Evolutionary conservation across 2,329 filamentous ascomycete species (phyloP).

Genomic region (Scopulariopsis brevicaulis): DNA sequence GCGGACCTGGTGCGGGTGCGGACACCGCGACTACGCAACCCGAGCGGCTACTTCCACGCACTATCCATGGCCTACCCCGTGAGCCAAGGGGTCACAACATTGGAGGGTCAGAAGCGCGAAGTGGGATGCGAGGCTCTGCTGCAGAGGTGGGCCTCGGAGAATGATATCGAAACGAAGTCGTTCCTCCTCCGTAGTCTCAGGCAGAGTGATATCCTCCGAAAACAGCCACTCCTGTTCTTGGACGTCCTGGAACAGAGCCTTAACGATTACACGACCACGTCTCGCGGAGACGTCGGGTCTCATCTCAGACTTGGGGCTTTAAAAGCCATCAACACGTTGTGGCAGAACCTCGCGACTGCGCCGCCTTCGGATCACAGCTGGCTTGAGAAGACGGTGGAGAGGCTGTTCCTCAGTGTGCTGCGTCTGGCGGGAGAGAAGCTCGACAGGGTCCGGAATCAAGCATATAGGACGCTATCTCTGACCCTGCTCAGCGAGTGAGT

Average conservation of each 20-base stretch:
- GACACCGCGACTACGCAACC: conserved; percentile 16
- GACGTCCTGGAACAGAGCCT: conserved; percentile 45
- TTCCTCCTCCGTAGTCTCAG: conserved; percentile 44
- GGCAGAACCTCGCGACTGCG: conserved; percentile 20
- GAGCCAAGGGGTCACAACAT: conserved; percentile 5
- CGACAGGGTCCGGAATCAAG: conserved; percentile 67
- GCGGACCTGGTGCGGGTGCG: conserved; percentile 25
- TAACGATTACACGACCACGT: conserved; percentile 84
- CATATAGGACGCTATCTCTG: conserved; percentile 40
- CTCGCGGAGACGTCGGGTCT: conserved; percentile 82
- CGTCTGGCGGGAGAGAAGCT: conserved; percentile 80
- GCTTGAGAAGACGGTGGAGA: conserved; percentile 17
- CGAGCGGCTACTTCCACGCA: conserved; percentile 35
- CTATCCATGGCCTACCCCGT: conserved; percentile 38
- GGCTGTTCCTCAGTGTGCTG: conserved; percentile 38
- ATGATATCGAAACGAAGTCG: conserved; percentile 37
- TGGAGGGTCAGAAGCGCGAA: conserved; percentile 7
- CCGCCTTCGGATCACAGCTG: conserved; percentile 11
- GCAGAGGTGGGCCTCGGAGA: conserved; percentile 39
- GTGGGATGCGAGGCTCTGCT: conserved; percentile 31
- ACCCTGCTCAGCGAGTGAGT: conserved; percentile 33
- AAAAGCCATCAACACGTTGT: conserved; percentile 58
- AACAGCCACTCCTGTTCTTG: conserved; percentile 28
- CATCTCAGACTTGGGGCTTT: conserved; percentile 74
- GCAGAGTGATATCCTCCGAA: conserved; percentile 29